Evolutionary conservation across 2,329 filamentous ascomycete species (phyloP).

Genomic region (Ophiostoma pallidulum): DNA sequence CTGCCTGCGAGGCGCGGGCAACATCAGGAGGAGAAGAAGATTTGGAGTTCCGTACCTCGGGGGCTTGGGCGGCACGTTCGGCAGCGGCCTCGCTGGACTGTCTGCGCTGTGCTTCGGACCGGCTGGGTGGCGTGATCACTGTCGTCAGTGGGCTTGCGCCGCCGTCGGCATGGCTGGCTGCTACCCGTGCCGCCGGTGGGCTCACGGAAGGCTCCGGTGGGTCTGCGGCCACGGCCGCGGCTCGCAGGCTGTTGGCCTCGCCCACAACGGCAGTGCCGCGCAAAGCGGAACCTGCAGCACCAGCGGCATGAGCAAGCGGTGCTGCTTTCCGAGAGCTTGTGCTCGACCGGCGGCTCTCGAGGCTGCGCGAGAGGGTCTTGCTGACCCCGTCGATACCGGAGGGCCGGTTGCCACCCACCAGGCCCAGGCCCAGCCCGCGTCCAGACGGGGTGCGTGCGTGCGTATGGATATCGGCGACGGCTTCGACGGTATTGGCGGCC

Average conservation of each 20-base stretch:
- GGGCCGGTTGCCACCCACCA: constrained; percentile 26
- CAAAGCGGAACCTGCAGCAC: constrained; percentile 6
- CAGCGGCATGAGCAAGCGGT: constrained; percentile 23
- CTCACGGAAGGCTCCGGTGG: constrained; percentile 24
- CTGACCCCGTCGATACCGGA: constrained; percentile 62
- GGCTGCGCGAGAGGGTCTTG: constrained; percentile 72
- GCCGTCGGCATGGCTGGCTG: neutral
- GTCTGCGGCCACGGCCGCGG: constrained; percentile 35
- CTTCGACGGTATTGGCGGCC: constrained; percentile 77
- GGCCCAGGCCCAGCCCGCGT: constrained; percentile 26
- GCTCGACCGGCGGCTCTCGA: constrained; percentile 86
- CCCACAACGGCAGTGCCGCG: constrained; percentile 46
- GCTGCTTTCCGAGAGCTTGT: constrained; percentile 71
- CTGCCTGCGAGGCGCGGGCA: neutral
- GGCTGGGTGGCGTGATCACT: constrained; percentile 15
- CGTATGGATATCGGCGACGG: constrained; percentile 60
- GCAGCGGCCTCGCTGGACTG: constrained; percentile 5
- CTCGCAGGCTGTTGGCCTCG: constrained; percentile 50
- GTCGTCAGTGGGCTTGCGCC: constrained; percentile 5
- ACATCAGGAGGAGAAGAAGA: constrained; percentile 5
- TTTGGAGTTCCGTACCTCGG: constrained; percentile 42
- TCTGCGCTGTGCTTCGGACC: constrained; percentile 14
- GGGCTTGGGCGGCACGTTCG: neutral
- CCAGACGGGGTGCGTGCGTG: constrained; percentile 34
- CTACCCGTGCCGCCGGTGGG: constrained; percentile 27